These are phyloP conservation scores for Trichoderma parareesei DNA, from an alignment of 495 filamentous ascomycete species.

Conservation along the genomic window DNA sequence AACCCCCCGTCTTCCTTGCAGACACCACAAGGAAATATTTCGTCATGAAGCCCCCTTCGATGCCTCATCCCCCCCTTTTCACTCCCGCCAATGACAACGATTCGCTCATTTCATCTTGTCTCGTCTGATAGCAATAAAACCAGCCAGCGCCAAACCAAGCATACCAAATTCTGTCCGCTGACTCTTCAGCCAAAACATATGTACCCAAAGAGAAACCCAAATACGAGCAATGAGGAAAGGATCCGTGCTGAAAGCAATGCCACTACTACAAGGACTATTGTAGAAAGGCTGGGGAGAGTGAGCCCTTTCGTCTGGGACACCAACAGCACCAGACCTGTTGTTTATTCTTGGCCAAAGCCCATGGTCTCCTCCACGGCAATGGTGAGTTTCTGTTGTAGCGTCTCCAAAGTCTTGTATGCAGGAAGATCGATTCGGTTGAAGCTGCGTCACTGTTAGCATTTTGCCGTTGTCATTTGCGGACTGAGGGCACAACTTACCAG, in stretches of 20 bases:
- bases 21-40: too few species aligned
- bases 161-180: conserved; percentile 1
- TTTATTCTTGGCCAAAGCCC: conserved; percentile 94
- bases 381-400: conserved; percentile 78
- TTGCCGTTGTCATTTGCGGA: conserved; percentile 1
- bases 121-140: neutral
- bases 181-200: conserved; percentile 10
- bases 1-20: neutral
- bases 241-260: neutral
- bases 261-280: neutral
- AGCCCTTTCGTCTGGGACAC: neutral
- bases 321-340: conserved; percentile 15
- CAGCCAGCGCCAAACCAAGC: conserved; percentile 4
- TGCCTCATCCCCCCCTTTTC: neutral
- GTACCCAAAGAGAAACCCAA: neutral
- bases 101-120: neutral
- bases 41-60: neutral
- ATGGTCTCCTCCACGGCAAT: conserved; percentile 98
- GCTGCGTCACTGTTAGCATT: conserved; percentile 42
- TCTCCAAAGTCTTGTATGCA: conserved; percentile 81
- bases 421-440: conserved; percentile 98
- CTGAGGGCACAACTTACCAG: conserved; percentile 55
- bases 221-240: conserved; percentile 1
- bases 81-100: neutral
- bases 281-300: neutral